Evolutionary conservation across 208 protist species (phyloP).

Genomic region (Wallacemonas sp.): DNA sequence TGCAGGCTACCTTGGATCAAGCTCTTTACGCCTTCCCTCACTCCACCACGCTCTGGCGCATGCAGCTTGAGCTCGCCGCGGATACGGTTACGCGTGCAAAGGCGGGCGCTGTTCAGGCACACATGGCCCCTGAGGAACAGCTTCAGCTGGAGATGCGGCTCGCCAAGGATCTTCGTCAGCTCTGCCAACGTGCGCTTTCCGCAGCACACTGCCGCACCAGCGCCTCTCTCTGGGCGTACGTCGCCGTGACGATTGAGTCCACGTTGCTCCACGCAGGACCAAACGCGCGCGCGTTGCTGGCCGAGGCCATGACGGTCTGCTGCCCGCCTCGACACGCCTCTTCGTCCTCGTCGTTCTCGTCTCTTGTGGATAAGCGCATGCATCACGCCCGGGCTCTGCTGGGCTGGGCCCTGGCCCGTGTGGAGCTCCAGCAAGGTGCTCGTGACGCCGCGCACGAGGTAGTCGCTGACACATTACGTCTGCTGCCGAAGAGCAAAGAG

Average conservation of each 20-base stretch:
- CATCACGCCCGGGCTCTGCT: constrained; percentile 12
- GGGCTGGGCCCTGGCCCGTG: constrained; percentile 41
- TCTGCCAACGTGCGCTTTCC: constrained; percentile 42
- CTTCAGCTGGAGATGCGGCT: background rate
- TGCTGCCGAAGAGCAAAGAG: constrained; percentile 64
- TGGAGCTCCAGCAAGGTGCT: constrained; percentile 36
- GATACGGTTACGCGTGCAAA: constrained; percentile 5
- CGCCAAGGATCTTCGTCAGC: constrained; percentile 30
- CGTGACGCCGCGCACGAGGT: constrained; percentile 58
- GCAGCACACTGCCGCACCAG: constrained; percentile 42
- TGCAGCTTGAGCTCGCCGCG: constrained; percentile 55
- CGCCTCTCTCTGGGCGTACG: constrained; percentile 67
- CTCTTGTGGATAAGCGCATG: background rate
- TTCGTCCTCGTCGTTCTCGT: background rate
- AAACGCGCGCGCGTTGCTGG: constrained; percentile 35
- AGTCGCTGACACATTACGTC: constrained; percentile 57
- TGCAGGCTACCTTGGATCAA: constrained; percentile 26
- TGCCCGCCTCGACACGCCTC: constrained; percentile 5
- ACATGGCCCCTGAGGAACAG: background rate
- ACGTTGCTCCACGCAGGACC: constrained; percentile 26
- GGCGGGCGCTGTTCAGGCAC: background rate
- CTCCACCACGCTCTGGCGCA: constrained; percentile 63
- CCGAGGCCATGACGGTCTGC: constrained; percentile 28
- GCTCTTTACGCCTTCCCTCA: constrained; percentile 38
- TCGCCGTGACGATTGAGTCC: constrained; percentile 59